Evolutionary conservation across 2,329 filamentous ascomycete genomes (phyloP).

Genomic region (Cladophialophora carrionii): DNA sequence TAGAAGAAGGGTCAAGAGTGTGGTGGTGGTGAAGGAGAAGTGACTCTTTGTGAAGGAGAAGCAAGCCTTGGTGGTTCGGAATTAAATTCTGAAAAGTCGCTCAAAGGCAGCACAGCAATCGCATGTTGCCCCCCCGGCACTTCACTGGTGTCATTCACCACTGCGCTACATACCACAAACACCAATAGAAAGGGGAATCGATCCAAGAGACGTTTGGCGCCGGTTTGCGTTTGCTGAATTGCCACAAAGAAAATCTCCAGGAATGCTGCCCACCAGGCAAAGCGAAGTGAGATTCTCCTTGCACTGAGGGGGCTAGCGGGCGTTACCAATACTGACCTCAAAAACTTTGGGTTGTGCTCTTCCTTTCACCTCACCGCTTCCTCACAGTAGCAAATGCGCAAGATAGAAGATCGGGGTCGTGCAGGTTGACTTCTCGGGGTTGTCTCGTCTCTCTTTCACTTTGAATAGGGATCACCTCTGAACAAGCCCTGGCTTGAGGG

Average conservation of each 20-base stretch:
- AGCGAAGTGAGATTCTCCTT: neutral
- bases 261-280: neutral
- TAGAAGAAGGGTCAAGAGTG: neutral
- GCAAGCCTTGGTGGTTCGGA: slow-evolving; percentile 4
- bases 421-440: neutral
- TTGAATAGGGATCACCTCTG: neutral
- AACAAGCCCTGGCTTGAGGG: neutral
- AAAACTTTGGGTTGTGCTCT: neutral
- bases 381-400: neutral
- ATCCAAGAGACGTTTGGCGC: neutral
- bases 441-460: neutral
- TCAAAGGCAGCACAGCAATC: slow-evolving; percentile 2
- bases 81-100: slow-evolving; percentile 13
- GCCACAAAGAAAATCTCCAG: slow-evolving; percentile 1
- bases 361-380: neutral
- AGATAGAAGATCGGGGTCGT: neutral
- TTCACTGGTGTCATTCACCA: slow-evolving; percentile 3
- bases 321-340: neutral
- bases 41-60: neutral
- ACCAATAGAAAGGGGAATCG: neutral
- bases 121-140: slow-evolving; percentile 5
- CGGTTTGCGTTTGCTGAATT: slow-evolving; percentile 2
- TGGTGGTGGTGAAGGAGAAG: slow-evolving; percentile 3
- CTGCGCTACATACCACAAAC: slow-evolving; percentile 5
- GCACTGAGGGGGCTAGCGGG: neutral